Evolutionary conservation across 371 early-diverging fungal species (phyloP), one percentile per base, ranked within the genome.

Genomic region (Syncephalastrum contaminatum): DNA sequence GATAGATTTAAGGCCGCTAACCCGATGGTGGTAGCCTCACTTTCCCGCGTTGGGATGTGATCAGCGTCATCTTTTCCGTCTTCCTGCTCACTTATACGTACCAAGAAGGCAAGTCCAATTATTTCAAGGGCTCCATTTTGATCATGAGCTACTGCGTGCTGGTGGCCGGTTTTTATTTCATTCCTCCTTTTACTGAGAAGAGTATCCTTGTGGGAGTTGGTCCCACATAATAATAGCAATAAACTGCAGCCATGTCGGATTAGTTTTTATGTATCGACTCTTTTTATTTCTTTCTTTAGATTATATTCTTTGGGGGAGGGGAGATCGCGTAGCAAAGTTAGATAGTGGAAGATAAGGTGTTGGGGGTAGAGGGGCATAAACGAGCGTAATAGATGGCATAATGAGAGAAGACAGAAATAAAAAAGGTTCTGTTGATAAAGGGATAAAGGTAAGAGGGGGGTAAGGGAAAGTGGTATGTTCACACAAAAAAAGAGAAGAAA

Each of bases 71-170:
- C n/a, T 89, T 96, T 59, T 88, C 91, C 22, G 93, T 95, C 45
- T 94, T 95, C 63, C 63, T 95, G 52, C 68, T 91, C 49, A 88
- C 88, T 7, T 93, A 94, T 60, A 88, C 93, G 24, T 95, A 94
- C 65, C 89, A 88, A 60, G 97, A 97, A 74, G 96, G 96, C 58
- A 95, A 91, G 73, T 77, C 88, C 47, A 96, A 97, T 66, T 95
- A 96, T 75, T 97, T 97, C 63, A 95, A 97, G 73, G 97, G 97
- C 8, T 74, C 91, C n/a, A 93, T 97, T 54, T 75, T 97, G 45
- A 79, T 88, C 27, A 62, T 95, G 14, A 88, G 90, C 36, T 97
- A 97, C 72, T 62, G 74, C 14, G 87, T 96, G 2, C 70, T 96
- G 49, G 69, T 95, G 64, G 84, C 84, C 3, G 88, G 88, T 2